phyloP scores from a whole-genome alignment of 345 rosid genomes.

The Camelina hispida region DNA sequence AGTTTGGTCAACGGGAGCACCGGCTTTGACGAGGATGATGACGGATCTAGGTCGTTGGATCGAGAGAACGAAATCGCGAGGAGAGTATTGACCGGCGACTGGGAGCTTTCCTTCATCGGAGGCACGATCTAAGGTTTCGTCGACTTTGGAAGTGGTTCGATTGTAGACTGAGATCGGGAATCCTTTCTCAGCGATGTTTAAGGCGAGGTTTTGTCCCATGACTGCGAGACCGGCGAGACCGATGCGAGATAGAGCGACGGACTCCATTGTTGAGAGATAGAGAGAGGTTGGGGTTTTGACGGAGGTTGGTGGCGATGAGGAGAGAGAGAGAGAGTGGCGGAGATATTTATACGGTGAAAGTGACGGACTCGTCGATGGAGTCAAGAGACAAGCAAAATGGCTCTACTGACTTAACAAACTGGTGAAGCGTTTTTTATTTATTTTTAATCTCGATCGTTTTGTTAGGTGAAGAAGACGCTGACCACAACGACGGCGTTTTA shows the following conservation, averaged over 20 bases:
- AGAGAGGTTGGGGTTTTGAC: neutral
- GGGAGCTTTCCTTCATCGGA: slow-evolving; percentile 73
- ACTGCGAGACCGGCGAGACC: slow-evolving; percentile 96
- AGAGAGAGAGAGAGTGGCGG: slow-evolving; percentile 42
- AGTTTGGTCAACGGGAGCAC: slow-evolving; percentile 87
- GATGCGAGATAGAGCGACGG: slow-evolving; percentile 66
- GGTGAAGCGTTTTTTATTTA: slow-evolving; percentile 26
- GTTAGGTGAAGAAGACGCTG: slow-evolving; percentile 43
- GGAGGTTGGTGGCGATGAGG: neutral
- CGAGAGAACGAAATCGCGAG: slow-evolving; percentile 89
- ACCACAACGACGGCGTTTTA: slow-evolving; percentile 32
- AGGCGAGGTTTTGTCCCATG: slow-evolving; percentile 95
- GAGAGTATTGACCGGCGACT: slow-evolving; percentile 67
- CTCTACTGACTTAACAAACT: slow-evolving; percentile 27
- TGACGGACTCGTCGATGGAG: slow-evolving; percentile 70
- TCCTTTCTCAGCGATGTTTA: slow-evolving; percentile 91
- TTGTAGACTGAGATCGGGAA: slow-evolving; percentile 96
- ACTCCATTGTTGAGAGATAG: slow-evolving; percentile 51
- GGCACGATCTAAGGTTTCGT: slow-evolving; percentile 82
- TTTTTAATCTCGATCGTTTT: neutral
- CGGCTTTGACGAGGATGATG: slow-evolving; percentile 94
- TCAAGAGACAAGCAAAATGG: slow-evolving; percentile 48
- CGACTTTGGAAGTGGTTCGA: slow-evolving; percentile 85
- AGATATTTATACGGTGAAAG: slow-evolving; percentile 31
- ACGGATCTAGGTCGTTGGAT: slow-evolving; percentile 85